Percentiles rank a stretch among this genome's conserved stretches.
Evolutionary conservation across 1,284 basidiomycete species (phyloP).

Genomic region (Rhodotorula mucilaginosa): DNA sequence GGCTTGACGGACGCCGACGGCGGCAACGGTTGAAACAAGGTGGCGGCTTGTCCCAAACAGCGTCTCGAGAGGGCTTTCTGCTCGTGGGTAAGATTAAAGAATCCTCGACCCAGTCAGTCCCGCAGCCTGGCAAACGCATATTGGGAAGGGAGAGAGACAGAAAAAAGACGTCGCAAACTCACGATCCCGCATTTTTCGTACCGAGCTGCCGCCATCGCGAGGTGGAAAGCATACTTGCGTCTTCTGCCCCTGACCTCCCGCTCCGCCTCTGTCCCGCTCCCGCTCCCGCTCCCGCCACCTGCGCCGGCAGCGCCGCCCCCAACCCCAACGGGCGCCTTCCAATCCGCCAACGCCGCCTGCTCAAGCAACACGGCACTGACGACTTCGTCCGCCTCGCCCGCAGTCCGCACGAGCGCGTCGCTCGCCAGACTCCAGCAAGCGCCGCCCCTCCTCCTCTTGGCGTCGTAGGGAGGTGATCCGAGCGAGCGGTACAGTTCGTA

Average conservation of each 20-base stretch:
- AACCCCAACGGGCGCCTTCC: neutral
- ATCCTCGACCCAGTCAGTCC: neutral
- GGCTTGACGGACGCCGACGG: neutral
- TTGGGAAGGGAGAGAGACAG: neutral
- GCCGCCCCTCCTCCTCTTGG: neutral
- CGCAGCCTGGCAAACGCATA: too few species aligned
- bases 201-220: constrained; percentile 54
- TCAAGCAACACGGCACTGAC: constrained; percentile 56
- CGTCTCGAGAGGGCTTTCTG: constrained; percentile 53
- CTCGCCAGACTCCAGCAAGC: neutral
- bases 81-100: neutral
- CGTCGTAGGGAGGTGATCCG: too few species aligned
- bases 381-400: constrained; percentile 53
- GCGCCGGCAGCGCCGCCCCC: constrained; percentile 34
- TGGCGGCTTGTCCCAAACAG: constrained; percentile 50
- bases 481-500: constrained; percentile 50
- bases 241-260: constrained; percentile 42
- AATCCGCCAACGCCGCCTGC: constrained; percentile 54
- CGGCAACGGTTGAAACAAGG: constrained; percentile 43
- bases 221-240: constrained; percentile 53
- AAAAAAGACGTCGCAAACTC: too few species aligned
- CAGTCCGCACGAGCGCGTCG: constrained; percentile 45
- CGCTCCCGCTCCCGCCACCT: too few species aligned
- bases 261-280: neutral
- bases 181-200: constrained; percentile 57